A percentile compares a stretch with the other conserved stretches of the same genome.
Conservation (phyloP, 768 basidiomycete species). For the Calvatia gigantea region DNA sequence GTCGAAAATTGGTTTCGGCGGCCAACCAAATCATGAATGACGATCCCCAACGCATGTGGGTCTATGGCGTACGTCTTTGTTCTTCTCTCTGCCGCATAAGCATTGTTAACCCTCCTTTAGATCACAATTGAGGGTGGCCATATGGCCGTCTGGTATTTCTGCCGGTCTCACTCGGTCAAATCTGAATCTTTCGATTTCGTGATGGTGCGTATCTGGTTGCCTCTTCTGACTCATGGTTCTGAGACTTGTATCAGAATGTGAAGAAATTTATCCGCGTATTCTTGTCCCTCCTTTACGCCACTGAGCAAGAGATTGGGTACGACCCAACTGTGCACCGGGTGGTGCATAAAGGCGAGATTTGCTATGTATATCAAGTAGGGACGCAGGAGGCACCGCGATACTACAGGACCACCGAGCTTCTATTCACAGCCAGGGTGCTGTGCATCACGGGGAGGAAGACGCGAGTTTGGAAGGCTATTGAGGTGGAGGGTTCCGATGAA, state of each 20-base stretch:
- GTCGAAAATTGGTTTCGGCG: neutral
- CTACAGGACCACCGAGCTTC: neutral
- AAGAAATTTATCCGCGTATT: neutral
- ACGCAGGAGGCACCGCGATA: neutral
- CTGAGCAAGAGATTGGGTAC: constrained; percentile 2
- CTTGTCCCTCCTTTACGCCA: constrained; percentile 5
- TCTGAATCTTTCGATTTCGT: neutral
- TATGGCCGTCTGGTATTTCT: constrained; percentile 6
- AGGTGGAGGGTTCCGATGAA: neutral
- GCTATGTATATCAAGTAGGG: neutral
- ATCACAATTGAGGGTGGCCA: neutral
- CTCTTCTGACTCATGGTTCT: neutral
- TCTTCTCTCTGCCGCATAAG: neutral
- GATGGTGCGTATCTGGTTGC: neutral
- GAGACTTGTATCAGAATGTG: neutral
- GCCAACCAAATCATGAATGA: neutral
- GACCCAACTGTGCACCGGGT: neutral
- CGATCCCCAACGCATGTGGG: neutral
- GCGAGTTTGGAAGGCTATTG: constrained; percentile 13
- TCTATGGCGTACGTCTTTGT: neutral
- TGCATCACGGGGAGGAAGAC: constrained; percentile 12
- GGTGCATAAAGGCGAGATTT: neutral
- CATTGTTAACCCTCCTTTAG: neutral
- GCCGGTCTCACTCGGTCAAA: constrained; percentile 1
- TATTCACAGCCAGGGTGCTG: neutral